These are phyloP conservation scores for Hippophae tibetana DNA, from an alignment of 306 rosid genomes.

Conservation along the genomic window DNA sequence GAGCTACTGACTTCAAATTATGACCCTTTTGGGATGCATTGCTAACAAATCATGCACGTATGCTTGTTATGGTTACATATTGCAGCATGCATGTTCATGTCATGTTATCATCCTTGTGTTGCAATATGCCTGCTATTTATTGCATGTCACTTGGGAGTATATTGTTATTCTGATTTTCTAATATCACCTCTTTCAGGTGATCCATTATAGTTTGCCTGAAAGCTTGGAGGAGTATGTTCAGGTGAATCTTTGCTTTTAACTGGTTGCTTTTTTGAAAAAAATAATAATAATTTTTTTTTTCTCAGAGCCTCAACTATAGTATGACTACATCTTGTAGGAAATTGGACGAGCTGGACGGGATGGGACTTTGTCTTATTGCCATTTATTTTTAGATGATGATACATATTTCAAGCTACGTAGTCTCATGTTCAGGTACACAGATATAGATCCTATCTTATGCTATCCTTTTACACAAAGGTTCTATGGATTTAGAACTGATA, in stretches of 20 bases:
- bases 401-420: constrained; percentile 81
- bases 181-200: constrained; percentile 50
- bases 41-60: too few relatives aligned
- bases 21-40: too few relatives aligned
- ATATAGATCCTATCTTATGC: constrained; percentile 7
- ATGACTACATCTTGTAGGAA: constrained; percentile 42
- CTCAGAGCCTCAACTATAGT: constrained; percentile 14
- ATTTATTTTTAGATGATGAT: constrained; percentile 65
- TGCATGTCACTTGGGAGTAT: constrained; percentile 3
- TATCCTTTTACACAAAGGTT: constrained; percentile 5
- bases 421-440: constrained; percentile 64
- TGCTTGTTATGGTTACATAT: too few relatives aligned
- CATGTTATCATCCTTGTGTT: constrained; percentile 6
- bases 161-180: constrained; percentile 10
- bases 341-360: constrained; percentile 93
- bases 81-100: too few relatives aligned
- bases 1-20: too few relatives aligned
- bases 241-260: constrained; percentile 35
- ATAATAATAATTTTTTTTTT: constrained; percentile 1
- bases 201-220: constrained; percentile 90
- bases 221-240: constrained; percentile 95
- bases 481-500: constrained; percentile 8
- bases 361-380: constrained; percentile 80
- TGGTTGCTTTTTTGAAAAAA: constrained; percentile 6
- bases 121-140: constrained; percentile 8